Evolutionary conservation across 495 filamentous ascomycete species (phyloP), one percentile per base, ranked within the genome.

Genomic region (Podospora didyma): DNA sequence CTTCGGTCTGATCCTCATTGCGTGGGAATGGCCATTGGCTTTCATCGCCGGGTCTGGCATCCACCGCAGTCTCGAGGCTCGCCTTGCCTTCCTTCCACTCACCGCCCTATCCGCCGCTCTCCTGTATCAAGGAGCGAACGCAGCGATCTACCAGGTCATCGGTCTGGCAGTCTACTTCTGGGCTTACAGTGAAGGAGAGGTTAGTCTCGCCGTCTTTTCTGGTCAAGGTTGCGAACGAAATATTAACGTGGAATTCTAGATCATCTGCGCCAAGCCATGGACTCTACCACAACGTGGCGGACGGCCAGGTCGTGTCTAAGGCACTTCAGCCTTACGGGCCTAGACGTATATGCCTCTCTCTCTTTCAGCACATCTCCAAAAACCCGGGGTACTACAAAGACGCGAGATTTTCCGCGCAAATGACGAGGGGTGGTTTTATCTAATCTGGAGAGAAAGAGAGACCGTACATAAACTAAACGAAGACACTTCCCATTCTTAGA

Each of bases 181-280:
- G 92, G 95, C 89, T 0, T 97, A 93, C 63, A 91, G 85, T 60
- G 94, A 97, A 75, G 95, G 95, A 70, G 95, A 99, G 87, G 91
- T 96, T 70, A 62, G 86, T 72, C 49, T 72, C 51, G 1, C 26
- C 26, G 22, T 54, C 50, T 23, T 17, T 7, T 16, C 9, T 11
- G 0, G 10, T 7, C 17, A 4, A 22, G 21, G n/a, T 17, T 22
- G 5, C 14, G 21, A 3, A 51, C 41, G 3, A 11, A 12, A 35
- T 4, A 16, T 50, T 62, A 59, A 69, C 59, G 22, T 3, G 24
- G 14, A 42, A 4, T 9, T 28, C 21, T 50, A 80, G 76, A 76
- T 80, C 56, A 71, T 80, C 50, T 79, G 76, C 65, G 69, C 70
- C 21, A 69, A 79, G 60, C 77, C 79, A 26, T 82, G 79, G 79